Evolutionary conservation across 2,329 filamentous ascomycete genomes (phyloP), one percentile per base, ranked within the genome.

Genomic region (Acrodontium crateriforme): DNA sequence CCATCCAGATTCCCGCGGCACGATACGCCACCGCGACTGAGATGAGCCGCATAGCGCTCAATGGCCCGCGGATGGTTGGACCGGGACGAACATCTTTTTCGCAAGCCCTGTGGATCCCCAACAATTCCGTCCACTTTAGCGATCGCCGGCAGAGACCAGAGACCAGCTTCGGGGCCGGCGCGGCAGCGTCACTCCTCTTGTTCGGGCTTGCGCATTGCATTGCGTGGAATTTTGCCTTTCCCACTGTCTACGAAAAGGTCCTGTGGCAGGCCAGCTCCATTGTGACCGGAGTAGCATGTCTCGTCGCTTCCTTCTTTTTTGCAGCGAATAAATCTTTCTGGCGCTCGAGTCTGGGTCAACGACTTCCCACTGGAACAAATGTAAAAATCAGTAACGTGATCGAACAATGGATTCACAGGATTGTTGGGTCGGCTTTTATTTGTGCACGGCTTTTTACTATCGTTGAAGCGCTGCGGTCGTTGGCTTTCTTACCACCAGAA

Each of bases 171-270:
- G n/a, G n/a, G n/a, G 8, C n/a, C 18, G 18, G 18, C 18, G 18
- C 8, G 8, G n/a, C n/a, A 8, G 18, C n/a, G 8, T 8, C 18
- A n/a, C 18, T 20, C 8, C 8, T n/a, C 18, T 8, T 20, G 18
- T 20, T 20, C n/a, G 18, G 18, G 8, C 8, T n/a, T n/a, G 8
- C n/a, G n/a, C 18, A 20, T 20, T 20, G 18, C 18, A 20, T 20
- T 20, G 18, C 18, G 8, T 20, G 18, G 18, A 20, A 20, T n/a
- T 20, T 20, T n/a, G 18, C 18, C 18, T 20, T 20, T 20, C 18
- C 18, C 18, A 20, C 18, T n/a, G 8, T 8, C n/a, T 8, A 8
- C n/a, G 18, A 20, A 20, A 8, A 20, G 18, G 8, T 8, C 8
- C 18, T 20, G n/a, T 20, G 18, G 18, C 18, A n/a, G 8, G n/a